A percentile compares a stretch with the other conserved stretches of the same genome.
These are phyloP conservation scores for Microdochium nivale DNA, from an alignment of 2,329 filamentous ascomycete species.

Conservation along the genomic window DNA sequence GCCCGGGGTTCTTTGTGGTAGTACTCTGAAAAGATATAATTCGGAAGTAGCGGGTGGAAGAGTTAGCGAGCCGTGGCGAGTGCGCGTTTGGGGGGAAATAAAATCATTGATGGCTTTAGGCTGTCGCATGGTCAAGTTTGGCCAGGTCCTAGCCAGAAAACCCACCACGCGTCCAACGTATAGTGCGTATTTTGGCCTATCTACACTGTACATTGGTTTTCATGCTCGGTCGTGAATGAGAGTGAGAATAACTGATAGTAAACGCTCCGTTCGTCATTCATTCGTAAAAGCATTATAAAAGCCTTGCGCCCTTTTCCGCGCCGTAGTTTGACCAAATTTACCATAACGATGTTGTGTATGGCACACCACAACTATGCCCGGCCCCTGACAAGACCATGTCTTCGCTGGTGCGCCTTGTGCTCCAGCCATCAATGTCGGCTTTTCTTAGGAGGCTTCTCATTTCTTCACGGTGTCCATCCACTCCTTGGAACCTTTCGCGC, in stretches of 20 bases:
- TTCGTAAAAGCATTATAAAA: too few relatives aligned
- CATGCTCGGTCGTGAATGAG: too few relatives aligned
- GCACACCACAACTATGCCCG: too few relatives aligned
- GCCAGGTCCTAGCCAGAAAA: background rate
- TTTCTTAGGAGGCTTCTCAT: background rate
- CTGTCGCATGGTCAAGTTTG: background rate
- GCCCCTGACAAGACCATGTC: too few relatives aligned
- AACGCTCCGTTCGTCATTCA: too few relatives aligned
- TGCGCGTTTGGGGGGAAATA: background rate
- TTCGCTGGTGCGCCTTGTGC: too few relatives aligned
- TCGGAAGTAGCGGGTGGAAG: background rate
- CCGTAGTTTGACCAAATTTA: too few relatives aligned
- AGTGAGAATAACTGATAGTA: too few relatives aligned
- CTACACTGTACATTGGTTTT: background rate
- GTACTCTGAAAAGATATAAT: background rate
- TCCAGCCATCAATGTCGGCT: background rate
- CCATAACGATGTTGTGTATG: too few relatives aligned
- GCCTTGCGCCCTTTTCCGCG: too few relatives aligned
- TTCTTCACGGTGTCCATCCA: conserved; percentile 60
- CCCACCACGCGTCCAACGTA: background rate
- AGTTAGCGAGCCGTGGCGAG: conserved; percentile 3
- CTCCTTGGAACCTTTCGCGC: conserved; percentile 58
- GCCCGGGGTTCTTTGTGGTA: background rate
- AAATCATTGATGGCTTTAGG: background rate
- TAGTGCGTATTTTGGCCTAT: background rate